Base-by-base conservation (phyloP, 2,329 filamentous ascomycete species). In the Diaporthe capsici region DNA sequence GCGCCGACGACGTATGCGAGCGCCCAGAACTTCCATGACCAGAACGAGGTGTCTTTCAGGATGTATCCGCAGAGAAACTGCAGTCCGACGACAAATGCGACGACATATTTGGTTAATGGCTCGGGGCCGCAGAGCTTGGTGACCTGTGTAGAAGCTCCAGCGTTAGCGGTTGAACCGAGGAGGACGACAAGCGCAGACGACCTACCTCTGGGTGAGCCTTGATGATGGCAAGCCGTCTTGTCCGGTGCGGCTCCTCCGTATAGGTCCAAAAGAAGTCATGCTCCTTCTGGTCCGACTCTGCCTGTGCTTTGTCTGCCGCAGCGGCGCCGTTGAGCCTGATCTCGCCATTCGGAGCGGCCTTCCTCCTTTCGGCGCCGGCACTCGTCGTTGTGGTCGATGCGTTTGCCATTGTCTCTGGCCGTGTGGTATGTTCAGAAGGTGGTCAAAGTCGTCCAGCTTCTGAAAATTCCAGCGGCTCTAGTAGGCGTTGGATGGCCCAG, bases 111-210 rank as follows among this genome's bases (percentile, higher is more conserved):
- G 31, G 97, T 99, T 83, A 98, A 88, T 73, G 97, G 95, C 84
- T 99, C 97, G 39, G 95, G 95, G 10, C 97, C 97, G 87, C 97
- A 99, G 80, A 99, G 93, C 87, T 98, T 98, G 73, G 95, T 96
- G 77, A 99, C 94, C 95, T 97, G 80, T 42, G n/a, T 65, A 51
- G 55, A 67, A 63, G 67, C 12, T 49, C 53, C n/a, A 10, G 71
- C 57, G 28, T 68, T 72, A 70, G 49, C 55, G 20, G 31, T 39
- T 42, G 22, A 61, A 5, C n/a, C 4, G 31, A 39, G 17, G n/a
- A 13, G 17, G 49, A 9, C 49, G 34, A 42, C 8, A 22, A 31
- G 22, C 9, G n/a, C n/a, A 31, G 31, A 44, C 3, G 51, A 78
- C 83, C 28, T 87, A 96, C 95, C 90, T 99, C 96, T 63, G 97